phyloP scores from a whole-genome alignment of 2,329 filamentous ascomycete genomes.

The Trichoderma polysporum region DNA sequence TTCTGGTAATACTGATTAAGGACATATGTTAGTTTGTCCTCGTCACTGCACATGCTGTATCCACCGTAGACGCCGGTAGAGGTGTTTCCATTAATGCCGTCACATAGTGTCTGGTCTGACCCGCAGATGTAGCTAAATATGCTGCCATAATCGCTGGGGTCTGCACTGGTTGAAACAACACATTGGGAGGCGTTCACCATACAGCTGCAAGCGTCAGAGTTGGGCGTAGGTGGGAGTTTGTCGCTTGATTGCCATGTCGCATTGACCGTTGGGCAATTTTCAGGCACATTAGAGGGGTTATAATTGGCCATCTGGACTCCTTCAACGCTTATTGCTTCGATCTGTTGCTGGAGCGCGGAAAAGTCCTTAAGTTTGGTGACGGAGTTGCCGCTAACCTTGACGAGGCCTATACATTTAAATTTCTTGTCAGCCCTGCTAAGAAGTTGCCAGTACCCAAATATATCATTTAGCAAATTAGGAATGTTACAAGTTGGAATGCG shows the following conservation, averaged over 20 bases:
- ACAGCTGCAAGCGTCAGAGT: conserved; percentile 77
- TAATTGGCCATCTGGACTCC: conserved; percentile 67
- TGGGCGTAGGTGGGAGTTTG: conserved; percentile 77
- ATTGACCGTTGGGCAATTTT: conserved; percentile 67
- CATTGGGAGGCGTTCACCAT: conserved; percentile 66
- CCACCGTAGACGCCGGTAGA: conserved; percentile 70
- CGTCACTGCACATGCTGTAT: conserved; percentile 72
- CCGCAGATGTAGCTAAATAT: conserved; percentile 78
- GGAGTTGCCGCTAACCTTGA: conserved; percentile 55
- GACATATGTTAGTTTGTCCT: conserved; percentile 70
- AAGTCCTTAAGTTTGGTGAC: conserved; percentile 74
- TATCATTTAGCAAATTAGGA: neutral
- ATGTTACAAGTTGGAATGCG: conserved; percentile 28
- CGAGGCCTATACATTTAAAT: conserved; percentile 54
- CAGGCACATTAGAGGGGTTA: conserved; percentile 67
- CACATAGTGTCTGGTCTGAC: conserved; percentile 54
- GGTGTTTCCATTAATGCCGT: conserved; percentile 66
- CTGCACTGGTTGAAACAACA: conserved; percentile 65
- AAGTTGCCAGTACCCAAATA: conserved; percentile 19
- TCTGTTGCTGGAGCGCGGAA: conserved; percentile 66
- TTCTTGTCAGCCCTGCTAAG: neutral
- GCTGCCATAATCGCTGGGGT: conserved; percentile 57
- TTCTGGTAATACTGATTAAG: conserved; percentile 69
- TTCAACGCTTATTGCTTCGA: conserved; percentile 65
- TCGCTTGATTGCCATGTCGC: conserved; percentile 63